Conservation (phyloP, 2,329 filamentous ascomycete genomes). For the Aspergillus pseudoglaucus region DNA sequence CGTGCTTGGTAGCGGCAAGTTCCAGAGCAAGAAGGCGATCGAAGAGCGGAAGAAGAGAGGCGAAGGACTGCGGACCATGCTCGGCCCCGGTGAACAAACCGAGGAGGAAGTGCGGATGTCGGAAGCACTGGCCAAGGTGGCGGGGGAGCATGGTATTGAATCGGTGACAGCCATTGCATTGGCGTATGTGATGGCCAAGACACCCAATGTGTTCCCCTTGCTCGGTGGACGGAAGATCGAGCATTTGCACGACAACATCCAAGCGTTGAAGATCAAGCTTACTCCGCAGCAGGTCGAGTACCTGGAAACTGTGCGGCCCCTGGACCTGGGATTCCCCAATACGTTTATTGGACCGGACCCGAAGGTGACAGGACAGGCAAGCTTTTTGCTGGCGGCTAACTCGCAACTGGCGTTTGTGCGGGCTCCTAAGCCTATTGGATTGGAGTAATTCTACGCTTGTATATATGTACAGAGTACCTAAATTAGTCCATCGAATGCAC, state of each 20-base stretch:
- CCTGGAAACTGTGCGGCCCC: slow-evolving; percentile 56
- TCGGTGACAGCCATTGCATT: slow-evolving; percentile 59
- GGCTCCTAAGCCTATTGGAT: slow-evolving; percentile 13
- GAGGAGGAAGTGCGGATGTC: slow-evolving; percentile 49
- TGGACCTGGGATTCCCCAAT: slow-evolving; percentile 62
- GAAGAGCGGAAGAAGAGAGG: slow-evolving; percentile 39
- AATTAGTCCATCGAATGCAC: too few relatives aligned
- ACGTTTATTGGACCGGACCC: slow-evolving; percentile 46
- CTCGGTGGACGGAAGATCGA: slow-evolving; percentile 64
- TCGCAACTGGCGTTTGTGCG: slow-evolving; percentile 16
- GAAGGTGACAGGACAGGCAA: slow-evolving; percentile 11
- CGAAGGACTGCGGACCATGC: slow-evolving; percentile 33
- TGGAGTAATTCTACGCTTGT: neutral
- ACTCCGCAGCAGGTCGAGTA: slow-evolving; percentile 57
- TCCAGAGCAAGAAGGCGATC: slow-evolving; percentile 44
- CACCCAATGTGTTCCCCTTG: slow-evolving; percentile 67
- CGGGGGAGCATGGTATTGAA: slow-evolving; percentile 49
- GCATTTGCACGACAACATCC: slow-evolving; percentile 47
- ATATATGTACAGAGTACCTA: neutral
- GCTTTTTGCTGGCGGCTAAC: slow-evolving; percentile 3
- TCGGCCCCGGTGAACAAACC: slow-evolving; percentile 39
- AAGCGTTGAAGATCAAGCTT: slow-evolving; percentile 38
- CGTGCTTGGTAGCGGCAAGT: slow-evolving; percentile 48
- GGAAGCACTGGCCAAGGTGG: slow-evolving; percentile 55
- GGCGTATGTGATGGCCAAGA: slow-evolving; percentile 68